These are phyloP conservation scores for Epichloe typhina DNA, from an alignment of 2,329 filamentous ascomycete genomes.

Conservation along the genomic window DNA sequence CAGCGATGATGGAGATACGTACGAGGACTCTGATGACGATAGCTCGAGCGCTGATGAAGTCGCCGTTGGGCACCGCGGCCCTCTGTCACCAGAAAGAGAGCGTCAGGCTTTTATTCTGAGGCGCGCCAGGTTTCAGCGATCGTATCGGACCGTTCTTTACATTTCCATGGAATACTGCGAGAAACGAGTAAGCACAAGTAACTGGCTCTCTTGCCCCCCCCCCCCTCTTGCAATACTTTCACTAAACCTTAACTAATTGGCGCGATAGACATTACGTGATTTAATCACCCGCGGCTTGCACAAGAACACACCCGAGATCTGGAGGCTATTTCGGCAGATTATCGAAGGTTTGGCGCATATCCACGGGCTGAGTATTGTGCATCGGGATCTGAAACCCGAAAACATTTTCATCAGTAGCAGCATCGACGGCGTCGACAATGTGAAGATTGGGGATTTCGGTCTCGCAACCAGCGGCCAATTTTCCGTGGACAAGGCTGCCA, in stretches of 20 bases:
- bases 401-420: conserved; percentile 76
- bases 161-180: conserved; percentile 99
- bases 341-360: conserved; percentile 84
- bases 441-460: conserved; percentile 94
- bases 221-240: too few relatives aligned
- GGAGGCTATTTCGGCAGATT: conserved; percentile 84
- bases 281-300: conserved; percentile 65
- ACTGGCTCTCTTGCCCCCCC: neutral
- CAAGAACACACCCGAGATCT: conserved; percentile 64
- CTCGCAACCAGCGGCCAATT: conserved; percentile 82
- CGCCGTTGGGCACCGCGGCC: conserved; percentile 12
- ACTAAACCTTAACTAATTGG: neutral
- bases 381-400: conserved; percentile 91
- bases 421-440: conserved; percentile 66
- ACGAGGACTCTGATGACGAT: conserved; percentile 35
- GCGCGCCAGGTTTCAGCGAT: conserved; percentile 30
- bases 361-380: conserved; percentile 81
- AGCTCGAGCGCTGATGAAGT: conserved; percentile 21
- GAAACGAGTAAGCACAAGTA: conserved; percentile 47
- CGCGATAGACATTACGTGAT: conserved; percentile 60
- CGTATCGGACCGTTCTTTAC: conserved; percentile 66
- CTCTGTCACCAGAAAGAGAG: conserved; percentile 18
- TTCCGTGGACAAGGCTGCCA: conserved; percentile 40
- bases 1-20: conserved; percentile 29
- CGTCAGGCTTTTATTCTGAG: conserved; percentile 16